A percentile compares a stretch with the other conserved stretches of the same genome.
These are phyloP conservation scores for Rhododendron ovatum DNA, from an alignment of 148 eudicot genomes.

Conservation along the genomic window DNA sequence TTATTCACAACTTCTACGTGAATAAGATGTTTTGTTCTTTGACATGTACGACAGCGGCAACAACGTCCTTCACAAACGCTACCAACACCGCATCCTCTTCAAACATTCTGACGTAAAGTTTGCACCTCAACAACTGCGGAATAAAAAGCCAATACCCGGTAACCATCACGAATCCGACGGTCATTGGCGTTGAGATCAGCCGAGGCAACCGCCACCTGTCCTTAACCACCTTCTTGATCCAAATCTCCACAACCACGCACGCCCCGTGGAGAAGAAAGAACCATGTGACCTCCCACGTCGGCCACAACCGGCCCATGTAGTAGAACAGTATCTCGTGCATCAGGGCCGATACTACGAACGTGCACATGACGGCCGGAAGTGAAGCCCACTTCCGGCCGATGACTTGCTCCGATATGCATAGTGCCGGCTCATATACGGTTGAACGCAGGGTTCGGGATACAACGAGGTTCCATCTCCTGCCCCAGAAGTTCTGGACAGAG, in stretches of 20 bases:
- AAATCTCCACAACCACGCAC: conserved; percentile 22
- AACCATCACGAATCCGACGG: not conserved
- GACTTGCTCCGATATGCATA: not conserved
- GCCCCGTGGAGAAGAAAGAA: conserved; percentile 47
- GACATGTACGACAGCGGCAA: too few species aligned
- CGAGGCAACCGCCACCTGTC: conserved; percentile 19
- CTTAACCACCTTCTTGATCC: not conserved
- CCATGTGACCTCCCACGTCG: conserved; percentile 37
- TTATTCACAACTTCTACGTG: too few species aligned
- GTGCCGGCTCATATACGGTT: conserved; percentile 36
- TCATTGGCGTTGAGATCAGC: conserved; percentile 16
- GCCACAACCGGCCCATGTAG: conserved; percentile 33
- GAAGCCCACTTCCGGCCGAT: conserved; percentile 13
- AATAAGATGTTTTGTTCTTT: too few species aligned
- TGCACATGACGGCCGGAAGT: too few species aligned
- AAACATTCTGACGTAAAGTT: not conserved
- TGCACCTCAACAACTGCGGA: too few species aligned
- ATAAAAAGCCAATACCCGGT: not conserved
- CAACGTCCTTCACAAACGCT: too few species aligned
- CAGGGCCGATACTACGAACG: not conserved
- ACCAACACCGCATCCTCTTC: too few species aligned
- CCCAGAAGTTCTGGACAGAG: conserved; percentile 64
- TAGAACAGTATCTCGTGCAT: conserved; percentile 53
- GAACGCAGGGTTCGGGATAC: conserved; percentile 41
- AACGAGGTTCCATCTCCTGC: conserved; percentile 54